Base-by-base conservation (phyloP, 352 stramenopile species). In the Hyphochytrium catenoides region DNA sequence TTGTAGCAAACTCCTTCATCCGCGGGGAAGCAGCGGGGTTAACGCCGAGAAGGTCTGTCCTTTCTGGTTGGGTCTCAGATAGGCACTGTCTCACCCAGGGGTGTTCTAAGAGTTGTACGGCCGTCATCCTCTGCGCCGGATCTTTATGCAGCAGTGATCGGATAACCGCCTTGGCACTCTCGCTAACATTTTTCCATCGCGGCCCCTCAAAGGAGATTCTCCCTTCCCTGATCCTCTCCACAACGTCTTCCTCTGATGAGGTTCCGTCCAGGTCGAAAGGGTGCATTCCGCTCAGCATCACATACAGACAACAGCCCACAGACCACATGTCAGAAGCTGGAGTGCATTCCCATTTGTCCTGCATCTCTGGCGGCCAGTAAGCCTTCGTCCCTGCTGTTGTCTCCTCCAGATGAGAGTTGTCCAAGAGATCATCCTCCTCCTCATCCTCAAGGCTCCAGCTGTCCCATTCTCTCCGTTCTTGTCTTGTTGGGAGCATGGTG, bases 221-320 rank as follows among this genome's bases (percentile, higher is more conserved):
- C 41, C 49, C 43, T 31, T 49, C 31, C 37, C 61, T 51, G 49
- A 94, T 79, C 22, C 59, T 54, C 23, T 53, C 42, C 35, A 89
- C 71, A 18, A 94, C 76, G 28, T 77, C 57, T 3, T 66, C 53
- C 48, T 93, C 78, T 0, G 62, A 64, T 8, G 70, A 56, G 35
- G 59, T 65, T 9, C 74, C 76, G 27, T 83, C 58, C 14, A 93
- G 35, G 52, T 93, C 82, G 52, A 90, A 93, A 19, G 82, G 82
- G 51, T 93, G 79, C 9, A 69, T 51, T 26, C 79, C 77, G 21
- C 70, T 82, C 8, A 95, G 59, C 59, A 88, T 74, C 35, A 93
- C 90, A 54, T 92, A 93, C 4, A 93, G 56, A 54, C 93, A 88
- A 27, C 84, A 79, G 20, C 82, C 82, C 6, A 92, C 47, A 0